Evolutionary conservation across 2,329 filamentous ascomycete species (phyloP).

Genomic region (Ambrosiella cleistominuta): DNA sequence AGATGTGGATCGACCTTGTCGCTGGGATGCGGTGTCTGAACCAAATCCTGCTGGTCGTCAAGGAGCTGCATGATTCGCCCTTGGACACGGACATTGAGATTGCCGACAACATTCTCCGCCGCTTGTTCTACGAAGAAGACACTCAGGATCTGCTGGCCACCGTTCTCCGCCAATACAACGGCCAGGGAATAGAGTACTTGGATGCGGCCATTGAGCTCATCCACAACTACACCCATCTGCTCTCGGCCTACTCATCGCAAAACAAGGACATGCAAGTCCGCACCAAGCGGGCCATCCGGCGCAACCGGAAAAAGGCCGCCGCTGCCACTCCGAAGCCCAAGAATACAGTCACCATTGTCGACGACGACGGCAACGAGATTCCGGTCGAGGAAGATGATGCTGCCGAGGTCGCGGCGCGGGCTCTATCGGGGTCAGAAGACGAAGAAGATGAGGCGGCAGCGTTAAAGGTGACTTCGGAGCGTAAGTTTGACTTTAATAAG

Average conservation of each 20-base stretch:
- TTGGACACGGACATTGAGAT: constrained; percentile 94
- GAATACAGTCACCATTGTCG: constrained; percentile 4
- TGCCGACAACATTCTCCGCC: constrained; percentile 87
- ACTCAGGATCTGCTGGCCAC: constrained; percentile 76
- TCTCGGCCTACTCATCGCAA: constrained; percentile 87
- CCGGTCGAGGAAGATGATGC: constrained; percentile 16
- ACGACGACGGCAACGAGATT: constrained; percentile 6
- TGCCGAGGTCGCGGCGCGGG: constrained; percentile 14
- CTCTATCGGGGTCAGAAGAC: constrained; percentile 26
- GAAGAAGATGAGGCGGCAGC: constrained; percentile 50
- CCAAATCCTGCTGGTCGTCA: constrained; percentile 78
- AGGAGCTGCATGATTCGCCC: constrained; percentile 72
- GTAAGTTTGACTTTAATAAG: constrained; percentile 82
- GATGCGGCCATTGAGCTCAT: constrained; percentile 81
- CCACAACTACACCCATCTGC: constrained; percentile 78
- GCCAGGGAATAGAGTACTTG: constrained; percentile 83
- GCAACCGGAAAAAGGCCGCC: constrained; percentile 47
- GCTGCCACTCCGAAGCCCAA: constrained; percentile 17
- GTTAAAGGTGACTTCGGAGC: constrained; percentile 55
- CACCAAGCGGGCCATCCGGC: constrained; percentile 54
- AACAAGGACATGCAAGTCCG: constrained; percentile 88
- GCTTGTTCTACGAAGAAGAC: constrained; percentile 95
- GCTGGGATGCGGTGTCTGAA: constrained; percentile 89
- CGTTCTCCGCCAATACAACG: constrained; percentile 73
- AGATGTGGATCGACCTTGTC: constrained; percentile 73